Evolutionary conservation across 2,329 filamentous ascomycete species (phyloP), one percentile per base, ranked within the genome.

Genomic region (Tolypocladium endophyticum): DNA sequence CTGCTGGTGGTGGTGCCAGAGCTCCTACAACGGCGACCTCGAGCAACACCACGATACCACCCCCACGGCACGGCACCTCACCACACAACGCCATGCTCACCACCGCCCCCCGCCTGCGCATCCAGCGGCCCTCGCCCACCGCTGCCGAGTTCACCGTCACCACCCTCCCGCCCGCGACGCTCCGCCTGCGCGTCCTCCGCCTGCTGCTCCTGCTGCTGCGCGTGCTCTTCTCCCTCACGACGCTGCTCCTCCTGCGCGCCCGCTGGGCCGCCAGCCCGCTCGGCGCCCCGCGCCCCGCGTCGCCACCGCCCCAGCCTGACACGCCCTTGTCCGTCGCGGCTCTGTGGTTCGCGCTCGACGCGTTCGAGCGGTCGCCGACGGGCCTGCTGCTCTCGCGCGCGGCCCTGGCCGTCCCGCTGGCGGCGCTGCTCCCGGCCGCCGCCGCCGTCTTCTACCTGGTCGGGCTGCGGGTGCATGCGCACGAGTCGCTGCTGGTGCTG

Each of bases 61-160:
- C n/a, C n/a, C n/a, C n/a, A n/a, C n/a, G n/a, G n/a, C n/a, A 47
- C 43, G 8, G 9, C 39, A 56, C 23, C 41, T 30, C 23, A 25
- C n/a, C n/a, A 28, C 39, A 57, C 23, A 23, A 56, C 39, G 16
- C 57, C 23, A 64, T 90, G 87, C 79, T 89, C 64, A 82, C 81
- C 50, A 83, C 80, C 25, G 68, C 77, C 1, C 83, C 85, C 12
- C 81, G 81, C 65, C 83, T 90, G 57, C 80, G 78, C 66, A 81
- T 82, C 62, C 81, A 85, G 64, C 83, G 85, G 28, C 89, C 90
- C 56, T 92, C 94, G 30, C 87, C 90, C 55, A 95, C 92, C 3
- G 96, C 94, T n/a, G 87, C 90, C 71, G 88, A 90, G 65, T 97
- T 93, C 80, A 95, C 89, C 36, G 90, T 97, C 59, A 94, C 92